A percentile compares a stretch with the other conserved stretches of the same genome.
phyloP scores from a whole-genome alignment of 2,329 filamentous ascomycete genomes.

The Aspergillus brunneoviolaceus region DNA sequence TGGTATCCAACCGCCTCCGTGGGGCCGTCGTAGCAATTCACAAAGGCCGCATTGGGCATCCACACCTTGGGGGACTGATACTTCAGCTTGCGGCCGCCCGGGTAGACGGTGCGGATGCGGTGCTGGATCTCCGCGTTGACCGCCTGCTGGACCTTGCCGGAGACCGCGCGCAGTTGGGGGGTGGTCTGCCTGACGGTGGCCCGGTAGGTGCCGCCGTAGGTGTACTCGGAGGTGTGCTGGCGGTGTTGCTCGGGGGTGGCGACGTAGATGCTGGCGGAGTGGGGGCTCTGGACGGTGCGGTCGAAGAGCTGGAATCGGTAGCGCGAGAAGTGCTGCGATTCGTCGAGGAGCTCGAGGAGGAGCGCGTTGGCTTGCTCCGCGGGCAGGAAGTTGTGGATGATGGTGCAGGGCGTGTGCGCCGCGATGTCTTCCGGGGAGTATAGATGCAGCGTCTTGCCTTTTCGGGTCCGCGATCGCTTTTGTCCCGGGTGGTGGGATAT shows the following conservation, averaged over 20 bases:
- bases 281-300: slow-evolving; percentile 78
- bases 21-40: slow-evolving; percentile 87
- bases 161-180: slow-evolving; percentile 69
- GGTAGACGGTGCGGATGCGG: slow-evolving; percentile 68
- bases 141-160: slow-evolving; percentile 65
- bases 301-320: slow-evolving; percentile 85
- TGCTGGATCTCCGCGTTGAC: slow-evolving; percentile 76
- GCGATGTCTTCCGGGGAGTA: slow-evolving; percentile 80
- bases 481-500: slow-evolving; percentile 30
- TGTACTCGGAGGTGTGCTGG: slow-evolving; percentile 73
- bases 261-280: slow-evolving; percentile 81
- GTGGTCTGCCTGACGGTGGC: slow-evolving; percentile 74
- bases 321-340: slow-evolving; percentile 68
- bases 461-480: slow-evolving; percentile 59
- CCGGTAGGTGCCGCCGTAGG: slow-evolving; percentile 78
- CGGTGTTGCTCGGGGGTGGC: slow-evolving; percentile 68
- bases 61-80: slow-evolving; percentile 73
- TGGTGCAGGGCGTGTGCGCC: slow-evolving; percentile 81
- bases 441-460: slow-evolving; percentile 78
- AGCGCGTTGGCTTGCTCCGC: slow-evolving; percentile 69
- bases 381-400: slow-evolving; percentile 88
- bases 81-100: slow-evolving; percentile 68
- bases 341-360: slow-evolving; percentile 70
- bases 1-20: slow-evolving; percentile 87
- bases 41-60: slow-evolving; percentile 86